Conservation (phyloP, 495 filamentous ascomycete species). For the Aspergillus nidulans region DNA sequence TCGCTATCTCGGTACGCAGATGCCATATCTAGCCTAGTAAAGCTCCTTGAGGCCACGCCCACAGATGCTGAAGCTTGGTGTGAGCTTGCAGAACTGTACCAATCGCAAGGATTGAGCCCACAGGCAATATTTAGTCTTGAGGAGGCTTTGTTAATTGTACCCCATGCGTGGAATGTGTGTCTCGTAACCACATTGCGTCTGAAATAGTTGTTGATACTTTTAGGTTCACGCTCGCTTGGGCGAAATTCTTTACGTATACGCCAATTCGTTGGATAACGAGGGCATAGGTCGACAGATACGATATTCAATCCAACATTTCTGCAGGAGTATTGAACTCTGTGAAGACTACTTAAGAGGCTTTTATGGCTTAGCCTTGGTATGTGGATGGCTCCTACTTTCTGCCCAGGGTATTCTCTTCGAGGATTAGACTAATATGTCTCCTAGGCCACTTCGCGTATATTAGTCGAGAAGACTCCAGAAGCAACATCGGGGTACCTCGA, state of each 20-base stretch:
- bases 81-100: conserved; percentile 83
- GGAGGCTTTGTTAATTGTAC: conserved; percentile 81
- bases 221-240: conserved; percentile 85
- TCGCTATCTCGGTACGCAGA: conserved; percentile 64
- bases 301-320: conserved; percentile 77
- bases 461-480: conserved; percentile 7
- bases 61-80: conserved; percentile 94
- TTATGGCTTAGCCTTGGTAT: conserved; percentile 81
- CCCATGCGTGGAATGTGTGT: conserved; percentile 91
- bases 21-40: conserved; percentile 67
- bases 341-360: conserved; percentile 88
- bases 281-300: conserved; percentile 48
- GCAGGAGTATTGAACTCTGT: conserved; percentile 87
- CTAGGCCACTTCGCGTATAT: conserved; percentile 11
- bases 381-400: conserved; percentile 17
- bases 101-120: conserved; percentile 65
- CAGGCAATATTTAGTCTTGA: conserved; percentile 89
- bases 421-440: background rate
- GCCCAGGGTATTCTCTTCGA: background rate
- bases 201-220: conserved; percentile 4
- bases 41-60: conserved; percentile 74
- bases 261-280: conserved; percentile 42
- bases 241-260: conserved; percentile 71
- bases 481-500: conserved; percentile 13
- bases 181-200: background rate